A percentile compares a stretch with the other conserved stretches of the same genome.
These are phyloP conservation scores for Lipomyces starkeyi DNA, from an alignment of 805 yeast genomes.

Conservation along the genomic window DNA sequence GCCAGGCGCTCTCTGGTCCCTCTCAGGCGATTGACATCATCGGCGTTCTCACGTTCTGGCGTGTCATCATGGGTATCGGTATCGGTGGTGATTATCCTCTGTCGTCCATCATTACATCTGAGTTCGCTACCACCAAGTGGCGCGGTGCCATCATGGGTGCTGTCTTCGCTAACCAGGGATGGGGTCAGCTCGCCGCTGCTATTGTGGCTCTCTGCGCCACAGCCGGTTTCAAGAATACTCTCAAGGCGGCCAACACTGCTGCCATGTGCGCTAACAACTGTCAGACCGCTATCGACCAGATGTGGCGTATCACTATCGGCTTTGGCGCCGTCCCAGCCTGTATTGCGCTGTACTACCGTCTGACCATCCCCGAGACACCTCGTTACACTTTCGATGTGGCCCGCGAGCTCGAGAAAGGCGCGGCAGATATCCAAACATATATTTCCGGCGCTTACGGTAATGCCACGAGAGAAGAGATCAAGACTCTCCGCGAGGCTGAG, in stretches of 20 bases:
- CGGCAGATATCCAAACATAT: constrained; percentile 62
- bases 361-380: constrained; percentile 94
- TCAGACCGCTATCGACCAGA: constrained; percentile 81
- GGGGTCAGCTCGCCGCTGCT: constrained; percentile 93
- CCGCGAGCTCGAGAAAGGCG: constrained; percentile 60
- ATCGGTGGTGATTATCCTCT: constrained; percentile 97
- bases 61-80: constrained; percentile 93
- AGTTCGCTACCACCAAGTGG: constrained; percentile 93
- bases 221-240: constrained; percentile 72
- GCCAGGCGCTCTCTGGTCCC: constrained; percentile 75
- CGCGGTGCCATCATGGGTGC: constrained; percentile 98
- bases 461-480: constrained; percentile 51
- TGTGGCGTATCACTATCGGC: constrained; percentile 93
- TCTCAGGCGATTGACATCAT: constrained; percentile 52
- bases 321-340: constrained; percentile 89
- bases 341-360: constrained; percentile 82
- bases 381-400: constrained; percentile 82
- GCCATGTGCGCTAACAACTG: constrained; percentile 70
- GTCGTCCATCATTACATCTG: constrained; percentile 91
- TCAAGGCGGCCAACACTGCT: constrained; percentile 60
- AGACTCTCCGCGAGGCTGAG: constrained; percentile 30
- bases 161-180: constrained; percentile 95
- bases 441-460: constrained; percentile 58
- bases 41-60: constrained; percentile 75
- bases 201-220: constrained; percentile 77